Evolutionary conservation across 169 alveolate genomes (phyloP), one percentile per base, ranked within the genome.

Genomic region (Cryptosporidium ryanae): DNA sequence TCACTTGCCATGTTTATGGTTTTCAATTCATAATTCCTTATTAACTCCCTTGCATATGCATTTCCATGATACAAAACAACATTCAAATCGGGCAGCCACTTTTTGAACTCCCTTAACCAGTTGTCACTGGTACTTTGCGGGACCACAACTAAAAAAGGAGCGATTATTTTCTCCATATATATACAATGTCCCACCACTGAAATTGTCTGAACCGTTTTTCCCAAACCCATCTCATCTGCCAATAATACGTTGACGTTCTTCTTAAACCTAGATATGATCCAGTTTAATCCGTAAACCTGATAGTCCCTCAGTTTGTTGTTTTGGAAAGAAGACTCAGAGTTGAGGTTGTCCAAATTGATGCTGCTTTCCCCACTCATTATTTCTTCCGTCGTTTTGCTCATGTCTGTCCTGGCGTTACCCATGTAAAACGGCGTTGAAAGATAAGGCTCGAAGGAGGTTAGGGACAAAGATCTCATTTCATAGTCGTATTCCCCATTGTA

Each of bases 211-310:
- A 96, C 97, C 0, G 99, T 96, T 91, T 96, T 96, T 2, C 99
- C 99, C 17, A 96, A 94, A 13, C 99, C 99, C 99, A 96, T 96
- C 90, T 96, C 98, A 90, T 96, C 99, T 5, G 99, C 99, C 65
- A 96, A 89, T 52, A 96, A 92, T 10, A 97, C 98, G 66, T 97
- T 96, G 44, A 97, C 91, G 38, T 97, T 98, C 50, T 96, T 90
- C 91, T 97, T 97, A 96, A 96, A 94, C 59, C 98, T 89, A 66
- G 96, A 94, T 15, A 97, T 96, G 52, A 97, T 93, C 99, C 99
- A 97, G 90, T 97, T 97, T 31, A 97, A 92, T 18, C 99, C 99
- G 25, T 91, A 93, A 52, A 98, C 90, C 92, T 98, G 98, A 84
- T 98, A 98, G 29, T 97, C 98, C 57, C 99, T 94, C 17, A 98